A percentile compares a stretch with the other conserved stretches of the same genome.
phyloP scores from a whole-genome alignment of 225 moss, liverwort and hornwort species.

The Sphagnum tenellum region DNA sequence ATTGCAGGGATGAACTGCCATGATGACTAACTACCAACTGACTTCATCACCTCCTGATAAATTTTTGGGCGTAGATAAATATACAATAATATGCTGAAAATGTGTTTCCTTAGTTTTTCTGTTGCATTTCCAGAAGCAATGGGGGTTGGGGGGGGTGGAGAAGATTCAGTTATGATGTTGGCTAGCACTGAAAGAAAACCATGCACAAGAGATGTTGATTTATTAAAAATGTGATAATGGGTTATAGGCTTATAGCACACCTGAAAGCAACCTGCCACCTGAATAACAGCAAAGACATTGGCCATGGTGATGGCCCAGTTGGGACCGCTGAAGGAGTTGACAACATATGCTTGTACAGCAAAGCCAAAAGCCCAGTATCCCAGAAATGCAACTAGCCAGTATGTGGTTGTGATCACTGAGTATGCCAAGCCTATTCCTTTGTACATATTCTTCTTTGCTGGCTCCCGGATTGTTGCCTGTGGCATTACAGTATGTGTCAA shows the following conservation, averaged over 20 bases:
- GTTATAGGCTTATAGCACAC: conserved; percentile 8
- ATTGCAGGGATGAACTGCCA: no score
- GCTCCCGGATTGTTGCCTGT: conserved; percentile 62
- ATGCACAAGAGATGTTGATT: no score
- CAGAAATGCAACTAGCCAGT: conserved; percentile 67
- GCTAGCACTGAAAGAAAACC: no score
- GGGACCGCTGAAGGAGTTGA: conserved; percentile 44
- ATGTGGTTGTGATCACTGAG: conserved; percentile 41
- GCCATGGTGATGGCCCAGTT: conserved; percentile 49
- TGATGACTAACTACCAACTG: no score
- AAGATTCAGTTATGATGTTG: no score
- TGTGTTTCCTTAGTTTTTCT: no score
- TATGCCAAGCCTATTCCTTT: conserved; percentile 47
- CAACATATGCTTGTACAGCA: conserved; percentile 34
- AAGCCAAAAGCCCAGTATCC: conserved; percentile 66
- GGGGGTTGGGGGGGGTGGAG: no score
- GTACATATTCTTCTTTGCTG: conserved; percentile 58
- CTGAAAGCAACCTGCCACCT: conserved; percentile 73
- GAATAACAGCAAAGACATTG: conserved; percentile 53
- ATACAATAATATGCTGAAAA: no score
- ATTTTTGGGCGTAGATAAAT: no score
- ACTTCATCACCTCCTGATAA: no score
- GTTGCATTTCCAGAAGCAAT: no score
- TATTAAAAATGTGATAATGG: no score
- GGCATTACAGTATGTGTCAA: not conserved